These are phyloP conservation scores for Tuber microsphaerosporum DNA, from an alignment of 495 filamentous ascomycete genomes.

Conservation along the genomic window DNA sequence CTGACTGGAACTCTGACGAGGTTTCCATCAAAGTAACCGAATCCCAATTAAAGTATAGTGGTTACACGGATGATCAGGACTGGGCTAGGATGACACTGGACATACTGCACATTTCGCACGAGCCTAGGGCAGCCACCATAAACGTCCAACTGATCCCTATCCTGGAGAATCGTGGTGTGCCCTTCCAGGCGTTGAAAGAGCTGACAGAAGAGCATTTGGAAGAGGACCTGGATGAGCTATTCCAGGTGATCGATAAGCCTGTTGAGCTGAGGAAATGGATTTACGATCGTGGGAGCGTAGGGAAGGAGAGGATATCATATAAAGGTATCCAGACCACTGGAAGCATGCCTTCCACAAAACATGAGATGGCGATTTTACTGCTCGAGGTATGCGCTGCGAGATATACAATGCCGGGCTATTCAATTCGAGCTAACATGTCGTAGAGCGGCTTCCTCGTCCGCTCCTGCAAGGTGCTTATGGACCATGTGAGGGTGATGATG, in stretches of 20 bases:
- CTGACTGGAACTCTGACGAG: conserved; percentile 36
- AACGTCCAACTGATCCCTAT: conserved; percentile 76
- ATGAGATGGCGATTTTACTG: conserved; percentile 42
- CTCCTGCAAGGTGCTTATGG: conserved; percentile 54
- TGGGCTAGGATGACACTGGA: conserved; percentile 63
- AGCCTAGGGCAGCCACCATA: conserved; percentile 57
- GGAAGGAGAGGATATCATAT: conserved; percentile 41
- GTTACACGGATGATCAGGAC: conserved; percentile 51
- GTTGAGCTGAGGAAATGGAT: conserved; percentile 55
- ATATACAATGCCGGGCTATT: background rate
- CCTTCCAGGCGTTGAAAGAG: conserved; percentile 47
- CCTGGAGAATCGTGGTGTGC: conserved; percentile 58
- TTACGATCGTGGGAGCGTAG: conserved; percentile 40
- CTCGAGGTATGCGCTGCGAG: conserved; percentile 23
- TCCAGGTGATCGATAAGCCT: conserved; percentile 51
- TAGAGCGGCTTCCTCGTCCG: conserved; percentile 60
- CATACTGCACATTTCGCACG: conserved; percentile 57
- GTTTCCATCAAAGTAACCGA: conserved; percentile 71
- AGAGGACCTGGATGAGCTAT: conserved; percentile 54
- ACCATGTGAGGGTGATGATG: conserved; percentile 52
- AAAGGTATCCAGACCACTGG: conserved; percentile 42
- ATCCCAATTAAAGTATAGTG: conserved; percentile 73
- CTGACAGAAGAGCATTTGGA: conserved; percentile 56
- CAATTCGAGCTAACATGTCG: conserved; percentile 4
- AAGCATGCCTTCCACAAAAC: conserved; percentile 7